A percentile compares a stretch with the other conserved stretches of the same genome.
Conservation (phyloP, 2,329 filamentous ascomycete genomes). For the Claviceps sp. region DNA sequence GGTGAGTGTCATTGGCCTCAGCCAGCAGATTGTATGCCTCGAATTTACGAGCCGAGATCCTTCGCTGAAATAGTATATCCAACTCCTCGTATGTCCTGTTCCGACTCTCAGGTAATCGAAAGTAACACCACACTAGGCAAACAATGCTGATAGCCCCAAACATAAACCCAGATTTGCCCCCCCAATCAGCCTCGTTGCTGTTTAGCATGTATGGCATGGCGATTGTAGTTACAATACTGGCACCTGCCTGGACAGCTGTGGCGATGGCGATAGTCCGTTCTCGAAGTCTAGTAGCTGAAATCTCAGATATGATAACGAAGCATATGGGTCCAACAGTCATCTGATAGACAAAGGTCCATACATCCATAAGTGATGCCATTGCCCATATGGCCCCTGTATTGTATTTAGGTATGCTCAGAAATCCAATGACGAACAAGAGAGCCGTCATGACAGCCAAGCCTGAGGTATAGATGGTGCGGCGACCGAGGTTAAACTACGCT, state of each 20-base stretch:
- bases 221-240: conserved; percentile 13
- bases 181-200: conserved; percentile 17
- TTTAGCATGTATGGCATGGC: conserved; percentile 21
- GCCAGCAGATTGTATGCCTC: conserved; percentile 8
- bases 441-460: conserved; percentile 18
- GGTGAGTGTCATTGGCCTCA: conserved; percentile 3
- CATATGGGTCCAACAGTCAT: conserved; percentile 28
- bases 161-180: conserved; percentile 19
- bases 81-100: conserved; percentile 18
- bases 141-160: conserved; percentile 13
- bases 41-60: conserved; percentile 8
- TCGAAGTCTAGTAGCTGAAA: conserved; percentile 21
- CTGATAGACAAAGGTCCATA: conserved; percentile 29
- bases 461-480: conserved; percentile 24
- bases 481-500: conserved; percentile 18
- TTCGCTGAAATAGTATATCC: conserved; percentile 16
- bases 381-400: conserved; percentile 21
- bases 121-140: conserved; percentile 15
- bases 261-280: conserved; percentile 19
- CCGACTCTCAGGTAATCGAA: conserved; percentile 16
- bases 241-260: conserved; percentile 14
- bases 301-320: conserved; percentile 27
- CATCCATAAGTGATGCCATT: conserved; percentile 24
- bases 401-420: conserved; percentile 21
- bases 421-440: conserved; percentile 28